phyloP scores from a whole-genome alignment of 1,284 basidiomycete species.

The Ustilago cynodontis region DNA sequence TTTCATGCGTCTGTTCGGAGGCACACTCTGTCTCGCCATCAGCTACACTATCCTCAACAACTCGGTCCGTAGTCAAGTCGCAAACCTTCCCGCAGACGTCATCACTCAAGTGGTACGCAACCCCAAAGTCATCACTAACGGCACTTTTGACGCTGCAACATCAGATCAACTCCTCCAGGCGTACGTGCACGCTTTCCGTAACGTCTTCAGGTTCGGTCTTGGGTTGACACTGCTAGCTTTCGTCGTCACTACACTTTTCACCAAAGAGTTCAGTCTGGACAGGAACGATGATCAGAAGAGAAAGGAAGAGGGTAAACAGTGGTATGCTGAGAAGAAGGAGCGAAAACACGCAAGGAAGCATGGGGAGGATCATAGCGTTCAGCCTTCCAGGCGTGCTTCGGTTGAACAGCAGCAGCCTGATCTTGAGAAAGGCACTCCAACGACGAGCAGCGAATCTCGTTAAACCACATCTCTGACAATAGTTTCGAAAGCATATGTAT shows the following conservation, averaged over 20 bases:
- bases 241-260: constrained; percentile 72
- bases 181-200: constrained; percentile 75
- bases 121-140: constrained; percentile 36
- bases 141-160: constrained; percentile 21
- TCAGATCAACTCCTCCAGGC: constrained; percentile 73
- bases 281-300: constrained; percentile 75
- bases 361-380: constrained; percentile 2
- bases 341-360: constrained; percentile 20
- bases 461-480: neutral
- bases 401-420: neutral
- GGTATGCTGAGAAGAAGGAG: constrained; percentile 48
- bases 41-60: constrained; percentile 73
- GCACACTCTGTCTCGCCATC: constrained; percentile 76
- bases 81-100: constrained; percentile 12
- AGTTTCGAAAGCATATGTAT: neutral
- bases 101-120: constrained; percentile 41
- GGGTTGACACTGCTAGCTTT: constrained; percentile 53
- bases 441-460: neutral
- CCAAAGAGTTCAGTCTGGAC: constrained; percentile 75
- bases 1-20: constrained; percentile 78
- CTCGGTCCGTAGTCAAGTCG: constrained; percentile 24
- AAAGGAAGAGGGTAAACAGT: constrained; percentile 70
- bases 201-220: constrained; percentile 72
- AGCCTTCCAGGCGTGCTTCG: constrained; percentile 9
- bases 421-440: neutral